These are phyloP conservation scores for Mucor sp. DNA, from an alignment of 371 early-diverging fungal genomes.

Conservation along the genomic window DNA sequence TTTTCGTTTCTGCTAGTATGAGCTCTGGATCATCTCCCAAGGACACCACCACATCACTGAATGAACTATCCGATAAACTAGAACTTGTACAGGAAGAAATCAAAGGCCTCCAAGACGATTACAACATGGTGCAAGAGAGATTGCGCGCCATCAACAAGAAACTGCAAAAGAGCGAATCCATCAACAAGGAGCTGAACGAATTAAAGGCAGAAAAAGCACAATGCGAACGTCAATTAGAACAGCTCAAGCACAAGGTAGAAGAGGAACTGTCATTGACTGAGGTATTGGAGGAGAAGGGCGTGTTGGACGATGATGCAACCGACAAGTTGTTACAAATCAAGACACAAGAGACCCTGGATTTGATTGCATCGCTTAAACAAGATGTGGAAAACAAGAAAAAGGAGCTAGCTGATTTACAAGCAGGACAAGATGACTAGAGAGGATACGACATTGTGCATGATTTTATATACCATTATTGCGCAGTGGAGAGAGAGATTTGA, in stretches of 20 bases:
- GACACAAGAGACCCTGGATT: not conserved
- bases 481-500: not conserved
- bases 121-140: not conserved
- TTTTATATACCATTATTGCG: too few relatives aligned
- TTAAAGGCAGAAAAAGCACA: not conserved
- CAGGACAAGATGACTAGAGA: not conserved
- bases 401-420: not conserved
- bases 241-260: not conserved
- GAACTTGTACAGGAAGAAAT: not conserved
- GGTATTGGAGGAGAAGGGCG: not conserved
- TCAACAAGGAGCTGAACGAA: not conserved
- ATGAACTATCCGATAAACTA: not conserved
- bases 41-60: not conserved
- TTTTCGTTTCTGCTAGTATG: not conserved
- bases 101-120: not conserved
- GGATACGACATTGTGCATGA: too few relatives aligned
- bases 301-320: conserved; percentile 1
- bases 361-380: not conserved
- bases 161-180: not conserved
- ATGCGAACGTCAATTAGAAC: not conserved
- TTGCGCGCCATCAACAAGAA: not conserved
- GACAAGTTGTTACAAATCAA: not conserved
- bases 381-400: not conserved
- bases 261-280: not conserved
- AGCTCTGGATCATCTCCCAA: not conserved